A percentile compares a stretch with the other conserved stretches of the same genome.
These are phyloP conservation scores for Aspergillus glaucus DNA, from an alignment of 2,329 filamentous ascomycete species.

Conservation along the genomic window DNA sequence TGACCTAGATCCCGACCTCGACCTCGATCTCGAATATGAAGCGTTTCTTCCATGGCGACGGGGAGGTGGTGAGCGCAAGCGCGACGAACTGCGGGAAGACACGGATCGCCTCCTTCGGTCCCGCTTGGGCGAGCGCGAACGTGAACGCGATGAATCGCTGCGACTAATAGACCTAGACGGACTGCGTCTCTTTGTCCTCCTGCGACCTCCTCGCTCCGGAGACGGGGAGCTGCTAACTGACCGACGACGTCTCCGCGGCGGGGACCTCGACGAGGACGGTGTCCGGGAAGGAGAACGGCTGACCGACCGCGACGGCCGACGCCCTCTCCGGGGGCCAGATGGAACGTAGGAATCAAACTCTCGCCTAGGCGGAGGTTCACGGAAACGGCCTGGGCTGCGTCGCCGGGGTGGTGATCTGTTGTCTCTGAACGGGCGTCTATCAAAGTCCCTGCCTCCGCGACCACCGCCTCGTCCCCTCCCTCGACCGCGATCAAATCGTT, in stretches of 20 bases:
- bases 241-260: slow-evolving; percentile 27
- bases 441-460: slow-evolving; percentile 37
- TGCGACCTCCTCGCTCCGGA: slow-evolving; percentile 30
- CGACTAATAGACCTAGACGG: slow-evolving; percentile 43
- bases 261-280: slow-evolving; percentile 27
- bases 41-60: slow-evolving; percentile 29
- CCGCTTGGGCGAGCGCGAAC: slow-evolving; percentile 51
- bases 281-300: slow-evolving; percentile 26
- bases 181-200: slow-evolving; percentile 30
- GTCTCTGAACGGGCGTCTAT: slow-evolving; percentile 43
- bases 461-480: slow-evolving; percentile 32
- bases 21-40: slow-evolving; percentile 32
- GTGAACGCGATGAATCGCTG: slow-evolving; percentile 40
- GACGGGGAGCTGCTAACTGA: slow-evolving; percentile 35
- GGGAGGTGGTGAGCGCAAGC: slow-evolving; percentile 26
- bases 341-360: slow-evolving; percentile 55
- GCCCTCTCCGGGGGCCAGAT: slow-evolving; percentile 33
- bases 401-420: slow-evolving; percentile 50
- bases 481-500: slow-evolving; percentile 35
- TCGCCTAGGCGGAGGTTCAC: slow-evolving; percentile 43
- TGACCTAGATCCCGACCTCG: slow-evolving; percentile 29
- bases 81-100: slow-evolving; percentile 33
- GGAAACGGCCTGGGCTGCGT: slow-evolving; percentile 40
- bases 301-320: slow-evolving; percentile 30
- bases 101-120: slow-evolving; percentile 35